Base-by-base conservation (phyloP, 768 basidiomycete genomes). In the Fomitopsis pulvina region DNA sequence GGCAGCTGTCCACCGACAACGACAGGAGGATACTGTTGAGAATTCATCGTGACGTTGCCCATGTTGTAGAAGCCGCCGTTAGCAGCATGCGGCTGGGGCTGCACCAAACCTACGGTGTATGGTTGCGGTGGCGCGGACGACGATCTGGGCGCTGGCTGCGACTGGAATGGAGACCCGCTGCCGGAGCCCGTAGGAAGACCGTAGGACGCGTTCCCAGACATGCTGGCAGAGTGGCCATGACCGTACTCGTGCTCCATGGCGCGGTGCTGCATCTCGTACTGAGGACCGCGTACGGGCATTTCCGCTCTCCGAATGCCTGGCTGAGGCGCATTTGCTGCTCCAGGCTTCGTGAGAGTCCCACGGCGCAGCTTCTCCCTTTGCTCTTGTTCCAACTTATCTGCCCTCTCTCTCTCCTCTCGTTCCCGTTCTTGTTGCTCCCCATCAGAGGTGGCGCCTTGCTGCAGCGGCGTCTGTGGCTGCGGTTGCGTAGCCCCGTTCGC, bases 191-290 rank as follows among this genome's bases (percentile, higher is more conserved):
- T 55, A 2, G 61, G 47, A 2, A 62, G 46, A 20, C 52, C 38
- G 11, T 28, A 59, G 5, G 51, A 45, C 5, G 50, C 44, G 5
- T 18, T 45, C 41, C 49, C 34, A n/a, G 44, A 29, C 28, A 43
- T 47, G 41, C 52, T 50, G 24, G 24, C 34, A 12, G 55, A 47
- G 44, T 52, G 24, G 30, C 57, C 27, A 39, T 64, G 63, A 43
- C 74, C 73, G 55, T 89, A 88, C 63, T 95, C 91, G 59, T 93
- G 86, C 64, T 93, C 89, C 78, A 97, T 92, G 44, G 85, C 88
- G 21, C 87, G 82, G 64, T 92, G 87, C 64, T 97, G 94, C 79
- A 89, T 85, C 60, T 95, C 94, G 63, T 95, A 97, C 59, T 91
- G 87, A 32, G 94, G 91, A 4, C 88, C 82, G 54, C 84, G 82